Conservation (phyloP, 2,329 filamentous ascomycete genomes). For the Tolypocladium capitatum region DNA sequence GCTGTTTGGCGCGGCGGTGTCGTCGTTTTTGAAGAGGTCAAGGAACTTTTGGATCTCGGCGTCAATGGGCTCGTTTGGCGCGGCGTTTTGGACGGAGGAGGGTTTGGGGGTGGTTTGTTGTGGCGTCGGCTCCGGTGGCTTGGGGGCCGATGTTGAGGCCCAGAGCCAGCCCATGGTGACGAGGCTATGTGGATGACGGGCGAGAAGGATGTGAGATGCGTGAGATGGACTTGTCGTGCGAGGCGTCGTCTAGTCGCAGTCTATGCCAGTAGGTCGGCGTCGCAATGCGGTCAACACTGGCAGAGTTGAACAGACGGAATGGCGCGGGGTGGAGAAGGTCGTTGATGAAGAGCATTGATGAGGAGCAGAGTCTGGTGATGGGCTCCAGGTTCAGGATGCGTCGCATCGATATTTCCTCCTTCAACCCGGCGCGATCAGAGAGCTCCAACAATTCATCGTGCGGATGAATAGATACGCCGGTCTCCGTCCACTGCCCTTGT, state of each 20-base stretch:
- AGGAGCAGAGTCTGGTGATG: neutral
- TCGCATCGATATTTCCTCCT: neutral
- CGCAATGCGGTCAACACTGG: neutral
- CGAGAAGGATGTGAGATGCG: neutral
- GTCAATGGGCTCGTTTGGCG: constrained; percentile 22
- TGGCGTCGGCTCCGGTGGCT: constrained; percentile 10
- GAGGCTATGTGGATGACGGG: neutral
- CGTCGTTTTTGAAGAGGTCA: constrained; percentile 27
- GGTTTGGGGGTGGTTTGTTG: constrained; percentile 11
- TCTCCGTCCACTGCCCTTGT: constrained; percentile 4
- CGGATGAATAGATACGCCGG: constrained; percentile 16
- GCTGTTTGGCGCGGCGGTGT: constrained; percentile 9
- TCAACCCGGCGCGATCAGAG: too few species aligned
- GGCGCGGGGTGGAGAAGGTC: neutral
- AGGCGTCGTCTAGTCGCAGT: neutral
- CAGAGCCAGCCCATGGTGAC: constrained; percentile 50
- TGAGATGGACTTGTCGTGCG: too few species aligned
- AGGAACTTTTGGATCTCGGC: constrained; percentile 43
- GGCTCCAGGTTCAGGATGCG: neutral
- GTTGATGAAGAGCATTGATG: neutral
- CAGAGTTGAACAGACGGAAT: neutral
- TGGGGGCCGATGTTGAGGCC: constrained; percentile 27
- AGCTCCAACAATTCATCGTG: neutral
- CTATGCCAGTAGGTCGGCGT: neutral
- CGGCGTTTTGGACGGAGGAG: constrained; percentile 8